Conservation (phyloP, 1,139 yeast species). For the Wickerhamomyces sp. region DNA sequence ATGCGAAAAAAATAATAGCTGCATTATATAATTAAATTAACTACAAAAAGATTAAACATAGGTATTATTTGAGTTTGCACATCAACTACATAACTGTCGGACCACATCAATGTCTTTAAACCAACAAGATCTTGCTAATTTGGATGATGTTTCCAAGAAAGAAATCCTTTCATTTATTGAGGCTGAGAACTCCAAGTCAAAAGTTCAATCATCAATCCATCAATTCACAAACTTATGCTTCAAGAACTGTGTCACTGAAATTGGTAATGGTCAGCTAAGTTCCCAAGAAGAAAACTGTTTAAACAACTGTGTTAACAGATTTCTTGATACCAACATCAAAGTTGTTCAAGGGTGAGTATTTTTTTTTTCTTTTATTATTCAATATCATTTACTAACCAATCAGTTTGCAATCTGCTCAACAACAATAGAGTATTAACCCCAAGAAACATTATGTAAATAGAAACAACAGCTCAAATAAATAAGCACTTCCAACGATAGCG, state of each 20-base stretch:
- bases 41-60: no score
- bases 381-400: not conserved
- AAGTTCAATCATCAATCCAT: conserved; percentile 83
- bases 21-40: no score
- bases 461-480: not conserved
- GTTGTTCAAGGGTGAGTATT: conserved; percentile 59
- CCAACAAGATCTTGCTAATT: conserved; percentile 53
- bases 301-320: conserved; percentile 77
- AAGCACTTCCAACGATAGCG: not conserved
- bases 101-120: conserved; percentile 49
- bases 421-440: not conserved
- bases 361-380: not conserved
- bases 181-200: conserved; percentile 80
- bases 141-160: conserved; percentile 68
- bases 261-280: conserved; percentile 49
- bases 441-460: conserved; percentile 2
- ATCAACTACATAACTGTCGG: not conserved
- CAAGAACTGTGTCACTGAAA: conserved; percentile 70
- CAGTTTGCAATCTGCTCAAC: conserved; percentile 23
- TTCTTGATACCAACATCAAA: conserved; percentile 81
- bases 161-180: conserved; percentile 77
- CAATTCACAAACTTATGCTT: conserved; percentile 88
- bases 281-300: conserved; percentile 67
- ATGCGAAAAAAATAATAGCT: no score
- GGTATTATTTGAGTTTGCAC: not conserved